Conservation (phyloP, 2,329 filamentous ascomycete species). For the Aspergillus eucalypticola region DNA sequence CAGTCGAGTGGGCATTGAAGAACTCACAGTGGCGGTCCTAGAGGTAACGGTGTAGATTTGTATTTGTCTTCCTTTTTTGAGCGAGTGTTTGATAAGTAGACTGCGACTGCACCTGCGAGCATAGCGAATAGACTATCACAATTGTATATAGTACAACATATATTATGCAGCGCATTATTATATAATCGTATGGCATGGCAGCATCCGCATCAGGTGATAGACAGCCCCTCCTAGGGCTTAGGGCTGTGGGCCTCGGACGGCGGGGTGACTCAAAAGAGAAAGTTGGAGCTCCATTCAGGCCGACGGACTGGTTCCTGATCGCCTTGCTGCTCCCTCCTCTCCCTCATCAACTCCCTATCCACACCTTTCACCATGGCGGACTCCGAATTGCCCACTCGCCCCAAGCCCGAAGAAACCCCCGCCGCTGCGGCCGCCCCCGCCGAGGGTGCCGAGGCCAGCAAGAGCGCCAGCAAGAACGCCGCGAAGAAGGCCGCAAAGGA, state of each 20-base stretch:
- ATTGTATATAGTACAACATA: not conserved
- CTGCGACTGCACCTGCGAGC: not conserved
- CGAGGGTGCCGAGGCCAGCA: conserved; percentile 36
- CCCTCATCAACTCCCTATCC: not conserved
- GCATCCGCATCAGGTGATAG: conserved; percentile 10
- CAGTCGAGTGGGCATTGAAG: conserved; percentile 73
- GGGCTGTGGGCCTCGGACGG: conserved; percentile 25
- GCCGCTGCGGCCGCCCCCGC: conserved; percentile 31
- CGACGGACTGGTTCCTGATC: conserved; percentile 4
- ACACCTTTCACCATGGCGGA: conserved; percentile 36
- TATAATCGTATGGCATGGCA: not conserved
- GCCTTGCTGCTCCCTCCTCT: conserved; percentile 1
- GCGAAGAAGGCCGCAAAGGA: conserved; percentile 87
- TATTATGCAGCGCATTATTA: not conserved
- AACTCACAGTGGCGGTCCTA: conserved; percentile 44
- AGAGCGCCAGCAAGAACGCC: conserved; percentile 68
- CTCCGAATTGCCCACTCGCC: conserved; percentile 42
- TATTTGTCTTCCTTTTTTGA: not conserved
- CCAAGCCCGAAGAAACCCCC: conserved; percentile 40
- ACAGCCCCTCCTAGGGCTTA: conserved; percentile 38
- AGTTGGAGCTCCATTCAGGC: conserved; percentile 12
- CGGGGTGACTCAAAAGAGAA: conserved; percentile 34
- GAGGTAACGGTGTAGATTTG: not conserved
- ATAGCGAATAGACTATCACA: not conserved
- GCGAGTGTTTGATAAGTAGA: not conserved